Base-by-base conservation (phyloP, 2,329 filamentous ascomycete genomes). In the Exophiala alcalophila region DNA sequence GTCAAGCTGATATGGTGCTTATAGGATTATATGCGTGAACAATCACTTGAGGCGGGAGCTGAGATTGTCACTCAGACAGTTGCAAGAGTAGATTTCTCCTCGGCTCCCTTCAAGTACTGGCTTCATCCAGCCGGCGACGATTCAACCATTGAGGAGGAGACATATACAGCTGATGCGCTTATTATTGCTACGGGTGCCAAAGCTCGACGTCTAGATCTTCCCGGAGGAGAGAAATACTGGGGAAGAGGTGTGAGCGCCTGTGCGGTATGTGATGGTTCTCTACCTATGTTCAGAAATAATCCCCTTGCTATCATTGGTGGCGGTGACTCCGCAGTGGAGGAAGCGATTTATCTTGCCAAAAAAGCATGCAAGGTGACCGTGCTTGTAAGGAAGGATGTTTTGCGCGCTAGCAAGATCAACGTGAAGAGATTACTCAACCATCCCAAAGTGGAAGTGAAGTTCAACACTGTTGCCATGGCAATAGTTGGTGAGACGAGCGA, bases 271-370 rank as follows among this genome's bases (percentile, higher is more conserved):
- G 92, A 98, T 62, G 92, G 92, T 53, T 92, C 90, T 35, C 84
- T 97, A 33, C 92, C 92, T 48, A 96, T 98, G 66, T 98, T 95
- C 82, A 80, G 91, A 58, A 88, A 96, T 68, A 94, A 95, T 77
- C 91, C 86, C 6, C 76, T 98, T 41, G 87, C 90, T 27, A 92
- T 98, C 35, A 96, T 98, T 53, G 92, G 92, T 52, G 94, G 92
- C 52, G 92, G 92, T 60, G 92, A 98, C 70, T 94, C 87, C 11
- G 92, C 92, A 12, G 92, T 94, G 20, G 94, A 98, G 71, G 92
- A 98, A 77, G 89, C 90, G 42, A 84, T 95, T 58, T 98, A 95
- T 73, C 72, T 98, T 57, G 95, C 92, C 50, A 98, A 97, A 76
- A 98, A 97, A 72, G 92, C 85, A 52, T 88, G 83, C 69, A 88